A percentile compares a stretch with the other conserved stretches of the same genome.
Evolutionary conservation across 352 stramenopile species (phyloP).

Genomic region (Pythium aphanidermatum): DNA sequence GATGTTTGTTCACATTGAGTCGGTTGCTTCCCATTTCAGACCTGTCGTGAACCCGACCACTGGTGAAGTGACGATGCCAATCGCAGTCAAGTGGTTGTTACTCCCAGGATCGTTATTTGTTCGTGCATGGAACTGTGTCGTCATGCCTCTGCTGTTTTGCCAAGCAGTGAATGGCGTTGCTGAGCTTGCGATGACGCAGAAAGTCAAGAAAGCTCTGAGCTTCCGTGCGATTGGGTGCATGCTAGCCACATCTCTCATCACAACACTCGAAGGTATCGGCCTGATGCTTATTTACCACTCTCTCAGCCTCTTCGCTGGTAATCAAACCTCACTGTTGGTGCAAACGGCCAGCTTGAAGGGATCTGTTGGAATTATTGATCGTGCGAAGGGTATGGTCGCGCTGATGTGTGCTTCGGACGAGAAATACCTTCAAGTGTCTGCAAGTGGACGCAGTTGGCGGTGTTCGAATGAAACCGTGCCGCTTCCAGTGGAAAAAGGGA

Average conservation of each 20-base stretch:
- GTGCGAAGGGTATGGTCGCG: slow-evolving; percentile 24
- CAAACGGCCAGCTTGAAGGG: slow-evolving; percentile 3
- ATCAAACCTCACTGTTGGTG: background rate
- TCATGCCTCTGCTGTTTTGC: slow-evolving; percentile 38
- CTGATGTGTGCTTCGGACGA: slow-evolving; percentile 27
- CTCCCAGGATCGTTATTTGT: slow-evolving; percentile 40
- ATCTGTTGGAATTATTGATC: slow-evolving; percentile 1
- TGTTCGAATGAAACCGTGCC: slow-evolving; percentile 43
- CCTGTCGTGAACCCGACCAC: slow-evolving; percentile 17
- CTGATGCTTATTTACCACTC: slow-evolving; percentile 21
- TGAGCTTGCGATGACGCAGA: slow-evolving; percentile 38
- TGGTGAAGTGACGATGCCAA: slow-evolving; percentile 24
- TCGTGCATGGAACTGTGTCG: slow-evolving; percentile 37
- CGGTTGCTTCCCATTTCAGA: slow-evolving; percentile 23
- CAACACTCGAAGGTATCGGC: slow-evolving; percentile 29
- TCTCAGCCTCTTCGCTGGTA: slow-evolving; percentile 24
- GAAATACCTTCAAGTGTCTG: slow-evolving; percentile 32
- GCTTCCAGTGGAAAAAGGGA: slow-evolving; percentile 24
- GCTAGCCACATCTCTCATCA: slow-evolving; percentile 24
- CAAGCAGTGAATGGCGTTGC: slow-evolving; percentile 35
- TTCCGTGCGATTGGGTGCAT: slow-evolving; percentile 29
- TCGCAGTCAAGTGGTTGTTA: slow-evolving; percentile 29
- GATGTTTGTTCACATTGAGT: slow-evolving; percentile 22
- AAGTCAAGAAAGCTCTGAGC: slow-evolving; percentile 25
- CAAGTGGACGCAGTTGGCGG: slow-evolving; percentile 22